Base-by-base conservation (phyloP, 2,329 filamentous ascomycete genomes). In the Sclerotinia nivalis region DNA sequence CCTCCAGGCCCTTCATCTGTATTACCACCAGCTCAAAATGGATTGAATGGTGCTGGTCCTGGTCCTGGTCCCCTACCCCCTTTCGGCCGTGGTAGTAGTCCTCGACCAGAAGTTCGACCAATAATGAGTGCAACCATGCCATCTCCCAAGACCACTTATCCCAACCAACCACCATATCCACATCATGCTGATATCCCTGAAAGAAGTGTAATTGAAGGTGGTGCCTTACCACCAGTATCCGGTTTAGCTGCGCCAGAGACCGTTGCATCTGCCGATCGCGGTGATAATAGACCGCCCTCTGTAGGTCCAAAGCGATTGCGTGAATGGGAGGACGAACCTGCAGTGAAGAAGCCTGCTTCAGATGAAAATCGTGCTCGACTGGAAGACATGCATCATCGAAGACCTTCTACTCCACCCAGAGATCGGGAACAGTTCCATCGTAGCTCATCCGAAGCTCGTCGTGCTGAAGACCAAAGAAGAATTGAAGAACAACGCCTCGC, bases 111-210 rank as follows among this genome's bases (percentile, higher is more conserved):
- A 74, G 89, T 93, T 60, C 88, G 93, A 66, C 91, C 91, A 1
- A 86, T 96, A 73, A 87, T 95, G 74, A 94, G 97, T 74, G 93
- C 91, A 77, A 89, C 92, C 71, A 91, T 94, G 81, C 88, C 92
- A n/a, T 97, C 95, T n/a, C 94, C 94, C 71, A 94, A 93, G 77
- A 91, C 93, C 52, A 89, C 88, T 10, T 97, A 96, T 77, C 89
- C 91, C 7, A 92, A 94, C 76, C 92, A 92, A 72, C 91, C 90
- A 73, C 61, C 91, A 73, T 96, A 93, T 77, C 84, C 91, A 75
- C 90, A 92, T 73, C 92, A 93, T 74, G 87, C 88, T 59, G 92
- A 93, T 60, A 73, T 74, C 10, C 75, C 76, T 31, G 74, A 76
- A 37, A 72, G 75, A 67, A 75, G 76, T 67, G 77, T 75, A 7